These are phyloP conservation scores for Ceratobasidium theobromae DNA, from an alignment of 1,284 basidiomycete species.

Conservation along the genomic window DNA sequence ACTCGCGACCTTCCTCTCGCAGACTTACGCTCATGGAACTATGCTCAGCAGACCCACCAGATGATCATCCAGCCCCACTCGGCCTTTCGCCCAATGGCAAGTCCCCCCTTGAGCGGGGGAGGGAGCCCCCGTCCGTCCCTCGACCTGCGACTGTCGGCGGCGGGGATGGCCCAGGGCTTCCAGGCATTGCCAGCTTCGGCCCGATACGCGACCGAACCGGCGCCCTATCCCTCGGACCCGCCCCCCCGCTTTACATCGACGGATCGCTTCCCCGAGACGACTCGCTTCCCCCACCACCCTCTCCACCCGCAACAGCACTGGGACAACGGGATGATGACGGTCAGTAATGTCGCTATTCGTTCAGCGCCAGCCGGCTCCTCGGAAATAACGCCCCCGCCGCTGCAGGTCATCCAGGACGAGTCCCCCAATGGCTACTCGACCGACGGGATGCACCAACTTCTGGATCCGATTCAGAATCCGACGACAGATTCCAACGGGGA, in stretches of 20 bases:
- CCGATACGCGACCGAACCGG: slow-evolving; percentile 20
- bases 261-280: slow-evolving; percentile 5
- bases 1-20: slow-evolving; percentile 54
- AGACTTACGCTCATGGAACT: slow-evolving; percentile 81
- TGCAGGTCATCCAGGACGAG: slow-evolving; percentile 18
- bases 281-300: slow-evolving; percentile 31
- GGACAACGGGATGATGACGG: slow-evolving; percentile 31
- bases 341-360: slow-evolving; percentile 28
- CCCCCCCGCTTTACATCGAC: background rate
- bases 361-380: slow-evolving; percentile 19
- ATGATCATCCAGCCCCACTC: slow-evolving; percentile 23
- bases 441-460: slow-evolving; percentile 11
- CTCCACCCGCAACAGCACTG: slow-evolving; percentile 31
- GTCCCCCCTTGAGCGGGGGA: slow-evolving; percentile 29
- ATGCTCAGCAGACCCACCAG: slow-evolving; percentile 46
- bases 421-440: background rate
- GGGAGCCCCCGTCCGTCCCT: slow-evolving; percentile 29
- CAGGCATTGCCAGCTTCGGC: slow-evolving; percentile 28
- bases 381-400: slow-evolving; percentile 29
- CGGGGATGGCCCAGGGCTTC: slow-evolving; percentile 27
- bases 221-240: background rate
- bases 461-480: background rate
- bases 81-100: slow-evolving; percentile 28
- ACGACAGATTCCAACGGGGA: slow-evolving; percentile 6
- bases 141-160: slow-evolving; percentile 32